These are phyloP conservation scores for Salvia sclarea DNA, from an alignment of 305 asterid genomes.

Conservation along the genomic window DNA sequence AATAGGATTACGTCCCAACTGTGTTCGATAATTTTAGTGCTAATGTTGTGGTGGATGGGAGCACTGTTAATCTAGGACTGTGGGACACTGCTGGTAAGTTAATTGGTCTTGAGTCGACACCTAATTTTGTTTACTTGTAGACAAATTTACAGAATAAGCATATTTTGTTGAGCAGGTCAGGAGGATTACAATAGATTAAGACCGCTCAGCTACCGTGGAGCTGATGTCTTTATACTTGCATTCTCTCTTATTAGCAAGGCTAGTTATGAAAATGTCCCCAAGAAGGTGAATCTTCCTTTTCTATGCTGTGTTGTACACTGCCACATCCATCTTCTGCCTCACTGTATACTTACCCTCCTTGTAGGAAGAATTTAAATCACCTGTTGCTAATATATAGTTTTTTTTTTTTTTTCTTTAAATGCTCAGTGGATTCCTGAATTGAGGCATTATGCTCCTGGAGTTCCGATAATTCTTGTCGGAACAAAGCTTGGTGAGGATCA, in stretches of 20 bases:
- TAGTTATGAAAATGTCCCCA: constrained; percentile 58
- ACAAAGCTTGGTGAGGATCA: constrained; percentile 60
- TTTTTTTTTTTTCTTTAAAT: constrained; percentile 15
- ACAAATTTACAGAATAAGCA: constrained; percentile 21
- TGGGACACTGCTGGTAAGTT: constrained; percentile 70
- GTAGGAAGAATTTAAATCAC: constrained; percentile 14
- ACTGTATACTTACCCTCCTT: background rate
- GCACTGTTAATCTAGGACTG: constrained; percentile 63
- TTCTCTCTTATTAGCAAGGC: constrained; percentile 66
- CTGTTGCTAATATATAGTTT: constrained; percentile 10
- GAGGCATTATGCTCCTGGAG: constrained; percentile 72
- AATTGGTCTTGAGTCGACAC: constrained; percentile 17
- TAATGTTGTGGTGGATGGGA: constrained; percentile 70
- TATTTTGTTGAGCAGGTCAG: constrained; percentile 47
- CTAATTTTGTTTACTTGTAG: background rate
- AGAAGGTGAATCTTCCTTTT: constrained; percentile 43
- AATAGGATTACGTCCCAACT: constrained; percentile 70
- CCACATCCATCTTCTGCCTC: constrained; percentile 16
- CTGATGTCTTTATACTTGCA: constrained; percentile 62
- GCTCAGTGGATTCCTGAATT: constrained; percentile 66
- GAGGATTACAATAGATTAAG: constrained; percentile 63
- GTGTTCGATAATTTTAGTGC: constrained; percentile 77
- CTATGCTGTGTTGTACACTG: background rate
- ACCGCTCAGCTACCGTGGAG: constrained; percentile 62
- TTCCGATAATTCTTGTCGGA: constrained; percentile 64